These are phyloP conservation scores for Stagonosporopsis rhizophila DNA, from an alignment of 2,329 filamentous ascomycete species.

Conservation along the genomic window DNA sequence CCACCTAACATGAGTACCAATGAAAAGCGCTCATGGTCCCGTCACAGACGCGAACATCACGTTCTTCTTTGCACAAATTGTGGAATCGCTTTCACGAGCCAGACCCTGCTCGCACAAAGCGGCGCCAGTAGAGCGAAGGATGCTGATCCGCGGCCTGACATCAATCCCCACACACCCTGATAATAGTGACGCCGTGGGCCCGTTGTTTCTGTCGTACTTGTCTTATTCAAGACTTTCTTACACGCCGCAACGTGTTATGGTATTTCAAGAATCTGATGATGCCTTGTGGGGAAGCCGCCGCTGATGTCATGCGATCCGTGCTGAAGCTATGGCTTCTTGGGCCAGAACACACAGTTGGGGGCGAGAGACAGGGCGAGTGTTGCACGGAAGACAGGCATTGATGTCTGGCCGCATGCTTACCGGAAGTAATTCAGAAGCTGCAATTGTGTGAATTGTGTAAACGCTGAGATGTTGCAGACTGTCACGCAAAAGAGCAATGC, in stretches of 20 bases:
- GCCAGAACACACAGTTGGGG: conserved; percentile 6
- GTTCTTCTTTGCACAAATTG: conserved; percentile 29
- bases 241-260: conserved; percentile 26
- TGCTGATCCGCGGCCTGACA: conserved; percentile 14
- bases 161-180: neutral
- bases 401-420: neutral
- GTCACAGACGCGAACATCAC: conserved; percentile 21
- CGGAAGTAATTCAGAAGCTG: neutral
- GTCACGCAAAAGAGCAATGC: neutral
- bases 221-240: conserved; percentile 4
- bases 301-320: conserved; percentile 27
- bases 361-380: neutral
- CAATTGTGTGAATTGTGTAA: neutral
- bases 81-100: conserved; percentile 28
- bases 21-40: conserved; percentile 23
- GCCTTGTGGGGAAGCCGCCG: conserved; percentile 31
- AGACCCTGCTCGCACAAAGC: conserved; percentile 10
- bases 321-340: conserved; percentile 21
- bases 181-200: conserved; percentile 4
- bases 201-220: neutral
- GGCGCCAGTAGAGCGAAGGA: neutral
- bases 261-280: conserved; percentile 36
- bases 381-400: conserved; percentile 5
- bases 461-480: neutral
- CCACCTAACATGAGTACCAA: conserved; percentile 23